phyloP scores from a whole-genome alignment of 768 basidiomycete species.

The Boletus fagicola region DNA sequence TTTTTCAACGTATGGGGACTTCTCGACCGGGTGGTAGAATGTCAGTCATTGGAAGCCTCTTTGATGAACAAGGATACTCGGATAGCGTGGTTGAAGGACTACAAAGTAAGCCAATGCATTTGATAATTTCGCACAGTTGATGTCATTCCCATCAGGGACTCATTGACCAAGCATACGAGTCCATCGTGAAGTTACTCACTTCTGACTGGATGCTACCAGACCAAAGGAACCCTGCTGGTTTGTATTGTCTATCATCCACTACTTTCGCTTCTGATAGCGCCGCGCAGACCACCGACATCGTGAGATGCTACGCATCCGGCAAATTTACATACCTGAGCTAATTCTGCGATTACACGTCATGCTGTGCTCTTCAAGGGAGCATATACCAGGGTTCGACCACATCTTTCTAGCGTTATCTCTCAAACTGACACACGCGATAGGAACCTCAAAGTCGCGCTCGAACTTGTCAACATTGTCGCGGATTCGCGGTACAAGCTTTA shows the following conservation, averaged over 20 bases:
- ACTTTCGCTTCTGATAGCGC: constrained; percentile 2
- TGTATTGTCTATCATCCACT: background rate
- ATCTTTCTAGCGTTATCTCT: background rate
- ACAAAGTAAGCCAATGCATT: constrained; percentile 42
- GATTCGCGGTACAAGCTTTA: constrained; percentile 85
- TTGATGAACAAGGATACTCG: constrained; percentile 59
- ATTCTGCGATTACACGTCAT: constrained; percentile 80
- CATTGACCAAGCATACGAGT: constrained; percentile 62
- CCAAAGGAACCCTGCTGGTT: constrained; percentile 42
- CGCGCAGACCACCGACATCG: constrained; percentile 52
- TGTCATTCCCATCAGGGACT: constrained; percentile 40
- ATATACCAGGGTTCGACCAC: constrained; percentile 63
- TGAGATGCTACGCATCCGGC: constrained; percentile 79
- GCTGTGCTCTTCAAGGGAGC: constrained; percentile 59
- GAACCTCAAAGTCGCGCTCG: constrained; percentile 70
- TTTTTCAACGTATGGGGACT: constrained; percentile 77
- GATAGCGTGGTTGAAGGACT: constrained; percentile 61
- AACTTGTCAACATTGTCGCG: constrained; percentile 81
- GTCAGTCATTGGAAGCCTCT: constrained; percentile 53
- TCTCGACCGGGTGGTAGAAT: constrained; percentile 59
- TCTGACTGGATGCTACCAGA: constrained; percentile 75
- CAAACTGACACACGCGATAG: constrained; percentile 38
- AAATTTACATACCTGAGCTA: constrained; percentile 87
- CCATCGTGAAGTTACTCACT: constrained; percentile 67
- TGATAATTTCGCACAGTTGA: background rate